These are phyloP conservation scores for Populus hybrid DNA, from an alignment of 441 rosid genomes.

Conservation along the genomic window DNA sequence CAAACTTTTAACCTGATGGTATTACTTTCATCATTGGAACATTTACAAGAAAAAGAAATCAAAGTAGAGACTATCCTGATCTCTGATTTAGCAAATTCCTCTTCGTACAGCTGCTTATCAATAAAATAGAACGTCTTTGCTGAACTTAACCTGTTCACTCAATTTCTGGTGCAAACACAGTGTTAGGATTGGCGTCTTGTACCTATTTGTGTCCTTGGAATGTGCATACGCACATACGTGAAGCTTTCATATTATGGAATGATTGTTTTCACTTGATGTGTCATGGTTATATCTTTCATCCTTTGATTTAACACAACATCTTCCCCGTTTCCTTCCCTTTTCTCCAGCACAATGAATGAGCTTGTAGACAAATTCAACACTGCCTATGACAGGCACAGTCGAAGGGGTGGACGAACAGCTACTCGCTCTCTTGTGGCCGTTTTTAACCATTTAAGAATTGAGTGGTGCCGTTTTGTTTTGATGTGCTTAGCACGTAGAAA, in stretches of 20 bases:
- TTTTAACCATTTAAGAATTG: conserved; percentile 1
- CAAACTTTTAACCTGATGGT: not conserved
- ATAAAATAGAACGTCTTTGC: not conserved
- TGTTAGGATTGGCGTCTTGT: not conserved
- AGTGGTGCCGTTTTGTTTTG: conserved; percentile 1
- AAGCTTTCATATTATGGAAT: not conserved
- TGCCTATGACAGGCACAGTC: conserved; percentile 82
- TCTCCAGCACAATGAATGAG: conserved; percentile 84
- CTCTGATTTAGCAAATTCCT: not conserved
- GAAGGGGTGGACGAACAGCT: conserved; percentile 91
- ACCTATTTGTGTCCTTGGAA: not conserved
- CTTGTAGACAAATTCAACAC: conserved; percentile 91
- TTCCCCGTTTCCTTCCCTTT: not conserved
- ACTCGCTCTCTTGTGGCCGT: conserved; percentile 1
- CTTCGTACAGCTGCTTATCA: not conserved
- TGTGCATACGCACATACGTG: not conserved
- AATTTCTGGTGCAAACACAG: too few relatives aligned
- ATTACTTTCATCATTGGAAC: not conserved
- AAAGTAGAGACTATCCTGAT: not conserved
- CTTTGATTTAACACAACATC: conserved; percentile 1
- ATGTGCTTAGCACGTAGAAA: conserved; percentile 28
- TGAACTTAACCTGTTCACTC: too few relatives aligned
- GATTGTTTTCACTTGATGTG: not conserved
- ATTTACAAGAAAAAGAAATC: not conserved
- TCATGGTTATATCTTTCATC: not conserved